A percentile compares a stretch with the other conserved stretches of the same genome.
phyloP scores from a whole-genome alignment of 2,329 filamentous ascomycete species.

The Pseudopithomyces maydicus region DNA sequence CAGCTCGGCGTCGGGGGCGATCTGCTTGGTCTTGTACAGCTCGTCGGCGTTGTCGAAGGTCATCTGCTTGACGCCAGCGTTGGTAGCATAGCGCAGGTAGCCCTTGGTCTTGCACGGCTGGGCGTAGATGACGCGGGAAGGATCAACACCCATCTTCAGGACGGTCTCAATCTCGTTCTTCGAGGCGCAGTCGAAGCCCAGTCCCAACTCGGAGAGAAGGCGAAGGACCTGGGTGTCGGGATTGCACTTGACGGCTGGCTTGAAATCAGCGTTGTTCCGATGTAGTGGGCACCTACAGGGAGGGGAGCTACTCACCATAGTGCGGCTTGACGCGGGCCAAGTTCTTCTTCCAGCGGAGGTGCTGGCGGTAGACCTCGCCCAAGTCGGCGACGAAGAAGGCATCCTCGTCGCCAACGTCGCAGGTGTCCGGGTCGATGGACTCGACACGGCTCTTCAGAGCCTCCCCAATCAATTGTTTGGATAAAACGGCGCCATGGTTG shows the following conservation, averaged over 20 bases:
- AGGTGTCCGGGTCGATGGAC: conserved; percentile 82
- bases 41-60: conserved; percentile 99
- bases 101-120: conserved; percentile 99
- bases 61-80: conserved; percentile 91
- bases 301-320: conserved; percentile 69
- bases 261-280: conserved; percentile 27
- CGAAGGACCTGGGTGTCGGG: conserved; percentile 87
- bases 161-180: conserved; percentile 97
- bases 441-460: conserved; percentile 86
- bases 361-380: conserved; percentile 98
- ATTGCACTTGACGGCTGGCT: conserved; percentile 94
- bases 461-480: conserved; percentile 84
- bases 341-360: conserved; percentile 96
- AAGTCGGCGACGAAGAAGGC: conserved; percentile 98
- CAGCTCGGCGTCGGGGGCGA: conserved; percentile 87
- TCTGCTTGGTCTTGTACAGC: conserved; percentile 94
- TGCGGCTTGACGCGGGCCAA: conserved; percentile 92
- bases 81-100: conserved; percentile 88
- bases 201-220: conserved; percentile 85
- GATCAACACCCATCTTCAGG: conserved; percentile 78
- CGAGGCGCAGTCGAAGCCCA: conserved; percentile 97
- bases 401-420: conserved; percentile 92
- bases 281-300: neutral
- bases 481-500: conserved; percentile 56
- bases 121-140: conserved; percentile 94